Evolutionary conservation across 495 filamentous ascomycete species (phyloP).

Genomic region (Penicillium silybi): DNA sequence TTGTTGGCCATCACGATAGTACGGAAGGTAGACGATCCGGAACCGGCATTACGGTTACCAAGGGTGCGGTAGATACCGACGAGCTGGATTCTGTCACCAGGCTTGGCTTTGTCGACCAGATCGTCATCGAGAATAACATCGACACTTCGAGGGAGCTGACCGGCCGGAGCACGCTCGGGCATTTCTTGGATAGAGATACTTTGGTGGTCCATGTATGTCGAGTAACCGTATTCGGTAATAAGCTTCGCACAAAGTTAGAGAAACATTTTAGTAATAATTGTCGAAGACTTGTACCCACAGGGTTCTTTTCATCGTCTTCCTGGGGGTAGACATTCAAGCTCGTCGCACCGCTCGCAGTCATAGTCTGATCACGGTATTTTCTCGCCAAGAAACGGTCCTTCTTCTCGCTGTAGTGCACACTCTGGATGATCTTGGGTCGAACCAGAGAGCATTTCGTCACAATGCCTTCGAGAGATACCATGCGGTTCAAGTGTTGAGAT

Average conservation of each 20-base stretch:
- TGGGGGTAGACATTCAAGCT: conserved; percentile 91
- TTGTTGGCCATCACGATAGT: conserved; percentile 94
- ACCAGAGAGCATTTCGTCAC: conserved; percentile 95
- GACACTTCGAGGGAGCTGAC: conserved; percentile 93
- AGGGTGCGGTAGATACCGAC: conserved; percentile 92
- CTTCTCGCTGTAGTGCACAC: conserved; percentile 89
- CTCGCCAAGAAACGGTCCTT: conserved; percentile 78
- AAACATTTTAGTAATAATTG: background rate
- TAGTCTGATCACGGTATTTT: conserved; percentile 93
- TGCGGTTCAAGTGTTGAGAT: conserved; percentile 84
- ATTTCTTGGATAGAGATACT: conserved; percentile 99
- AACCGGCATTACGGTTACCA: conserved; percentile 86
- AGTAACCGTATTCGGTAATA: conserved; percentile 93
- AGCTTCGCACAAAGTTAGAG: conserved; percentile 43
- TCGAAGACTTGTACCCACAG: conserved; percentile 33
- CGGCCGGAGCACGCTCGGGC: conserved; percentile 94
- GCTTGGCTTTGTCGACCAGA: conserved; percentile 90
- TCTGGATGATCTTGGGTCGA: conserved; percentile 93
- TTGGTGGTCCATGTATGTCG: conserved; percentile 94
- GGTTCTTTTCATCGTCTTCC: conserved; percentile 81
- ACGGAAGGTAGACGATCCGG: conserved; percentile 85
- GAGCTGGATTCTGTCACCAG: conserved; percentile 92
- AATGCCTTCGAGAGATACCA: conserved; percentile 97
- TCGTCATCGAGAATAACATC: conserved; percentile 98
- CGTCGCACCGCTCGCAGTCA: conserved; percentile 81